These are phyloP conservation scores for Aristolochia fimbriata DNA, from an alignment of 164 flowering plant species.

Conservation along the genomic window DNA sequence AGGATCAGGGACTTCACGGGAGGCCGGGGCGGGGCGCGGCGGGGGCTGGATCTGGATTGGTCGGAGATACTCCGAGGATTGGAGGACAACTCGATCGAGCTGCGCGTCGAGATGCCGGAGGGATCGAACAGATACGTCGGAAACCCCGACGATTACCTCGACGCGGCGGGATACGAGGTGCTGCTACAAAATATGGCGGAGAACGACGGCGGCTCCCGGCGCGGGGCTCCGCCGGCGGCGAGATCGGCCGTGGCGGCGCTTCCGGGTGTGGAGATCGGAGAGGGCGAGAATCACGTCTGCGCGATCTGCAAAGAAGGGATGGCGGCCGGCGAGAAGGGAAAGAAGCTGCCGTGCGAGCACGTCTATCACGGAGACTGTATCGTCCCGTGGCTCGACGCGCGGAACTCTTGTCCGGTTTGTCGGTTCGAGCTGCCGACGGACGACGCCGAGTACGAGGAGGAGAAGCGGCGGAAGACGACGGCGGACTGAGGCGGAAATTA, in stretches of 20 bases:
- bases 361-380: conserved; percentile 78
- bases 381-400: conserved; percentile 57
- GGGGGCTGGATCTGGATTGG: conserved; percentile 59
- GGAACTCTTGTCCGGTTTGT: conserved; percentile 82
- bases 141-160: conserved; percentile 75
- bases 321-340: conserved; percentile 39
- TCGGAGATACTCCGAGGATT: conserved; percentile 63
- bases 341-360: conserved; percentile 73
- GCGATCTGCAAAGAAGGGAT: conserved; percentile 65
- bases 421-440: conserved; percentile 76
- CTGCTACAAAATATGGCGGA: conserved; percentile 71
- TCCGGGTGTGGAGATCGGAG: conserved; percentile 28
- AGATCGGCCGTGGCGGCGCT: conserved; percentile 38
- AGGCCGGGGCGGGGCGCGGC: conserved; percentile 27
- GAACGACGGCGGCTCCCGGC: conserved; percentile 38
- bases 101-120: conserved; percentile 45
- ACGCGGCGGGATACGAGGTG: conserved; percentile 68
- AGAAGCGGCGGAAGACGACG: conserved; percentile 33
- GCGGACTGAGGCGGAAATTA: neutral
- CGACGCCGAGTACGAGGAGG: conserved; percentile 72
- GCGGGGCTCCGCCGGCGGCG: conserved; percentile 83
- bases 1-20: conserved; percentile 48
- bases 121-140: conserved; percentile 44
- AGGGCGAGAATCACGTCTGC: conserved; percentile 34
- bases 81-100: conserved; percentile 62